These are phyloP conservation scores for Rhizopogon vinicolor DNA, from an alignment of 768 basidiomycete species.

Conservation along the genomic window DNA sequence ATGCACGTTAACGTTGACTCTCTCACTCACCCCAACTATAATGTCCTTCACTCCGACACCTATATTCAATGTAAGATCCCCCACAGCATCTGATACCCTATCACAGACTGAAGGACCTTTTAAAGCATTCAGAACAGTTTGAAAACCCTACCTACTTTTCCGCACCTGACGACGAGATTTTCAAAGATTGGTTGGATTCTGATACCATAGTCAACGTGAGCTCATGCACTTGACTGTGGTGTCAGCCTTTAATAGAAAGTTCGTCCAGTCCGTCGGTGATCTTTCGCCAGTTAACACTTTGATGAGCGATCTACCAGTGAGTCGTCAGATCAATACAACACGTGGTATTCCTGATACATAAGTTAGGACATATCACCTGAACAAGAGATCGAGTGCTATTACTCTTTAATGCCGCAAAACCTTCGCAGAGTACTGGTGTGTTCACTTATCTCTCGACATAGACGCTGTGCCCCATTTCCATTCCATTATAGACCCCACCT, in stretches of 20 bases:
- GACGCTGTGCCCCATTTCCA: neutral
- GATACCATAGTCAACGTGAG: conserved; percentile 24
- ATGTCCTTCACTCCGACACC: conserved; percentile 5
- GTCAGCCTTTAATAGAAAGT: neutral
- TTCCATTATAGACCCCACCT: conserved; percentile 18
- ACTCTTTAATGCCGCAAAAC: conserved; percentile 23
- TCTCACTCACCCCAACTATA: conserved; percentile 4
- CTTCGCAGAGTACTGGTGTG: conserved; percentile 25
- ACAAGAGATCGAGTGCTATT: conserved; percentile 16
- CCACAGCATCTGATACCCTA: neutral
- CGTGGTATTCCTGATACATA: conserved; percentile 15
- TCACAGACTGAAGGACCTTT: neutral
- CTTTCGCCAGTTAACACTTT: conserved; percentile 18
- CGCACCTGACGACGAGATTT: conserved; percentile 8
- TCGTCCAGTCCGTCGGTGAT: conserved; percentile 14
- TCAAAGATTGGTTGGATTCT: conserved; percentile 19
- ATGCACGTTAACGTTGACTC: conserved; percentile 3
- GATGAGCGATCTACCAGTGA: conserved; percentile 24
- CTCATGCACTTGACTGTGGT: neutral
- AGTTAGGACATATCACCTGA: conserved; percentile 24
- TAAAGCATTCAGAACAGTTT: conserved; percentile 6
- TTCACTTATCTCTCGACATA: conserved; percentile 3
- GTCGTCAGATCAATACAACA: conserved; percentile 14
- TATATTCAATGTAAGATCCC: conserved; percentile 5
- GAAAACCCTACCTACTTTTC: conserved; percentile 2